phyloP scores from a whole-genome alignment of 2,329 filamentous ascomycete genomes.

The Colletotrichum filicis region DNA sequence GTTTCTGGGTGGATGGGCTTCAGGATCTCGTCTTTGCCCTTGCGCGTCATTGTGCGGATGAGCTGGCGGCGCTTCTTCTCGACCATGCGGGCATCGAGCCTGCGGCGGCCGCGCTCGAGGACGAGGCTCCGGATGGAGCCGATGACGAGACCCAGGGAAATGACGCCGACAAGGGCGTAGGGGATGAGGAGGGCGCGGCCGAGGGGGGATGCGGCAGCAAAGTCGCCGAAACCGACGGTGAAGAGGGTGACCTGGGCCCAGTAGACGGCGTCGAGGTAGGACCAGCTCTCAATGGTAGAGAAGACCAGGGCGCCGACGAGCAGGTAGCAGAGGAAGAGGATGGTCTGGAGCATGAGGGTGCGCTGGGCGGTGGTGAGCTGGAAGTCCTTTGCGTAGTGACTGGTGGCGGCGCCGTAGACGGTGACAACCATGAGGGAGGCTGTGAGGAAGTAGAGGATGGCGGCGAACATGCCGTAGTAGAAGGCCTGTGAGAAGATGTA shows the following conservation, averaged over 20 bases:
- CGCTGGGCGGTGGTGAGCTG: conserved; percentile 82
- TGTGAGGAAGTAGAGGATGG: conserved; percentile 81
- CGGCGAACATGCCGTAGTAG: conserved; percentile 86
- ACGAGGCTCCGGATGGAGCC: conserved; percentile 78
- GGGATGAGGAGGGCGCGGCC: conserved; percentile 82
- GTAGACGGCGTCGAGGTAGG: conserved; percentile 81
- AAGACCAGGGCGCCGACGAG: conserved; percentile 83
- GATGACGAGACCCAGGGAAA: conserved; percentile 86
- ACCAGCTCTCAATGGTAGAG: conserved; percentile 76
- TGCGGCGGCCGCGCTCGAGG: conserved; percentile 65
- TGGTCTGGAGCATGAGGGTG: conserved; percentile 91
- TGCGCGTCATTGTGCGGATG: conserved; percentile 56
- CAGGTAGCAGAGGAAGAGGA: conserved; percentile 84
- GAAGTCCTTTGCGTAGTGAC: conserved; percentile 83
- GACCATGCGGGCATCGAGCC: conserved; percentile 66
- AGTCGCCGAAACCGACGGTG: conserved; percentile 73
- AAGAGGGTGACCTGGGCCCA: conserved; percentile 81
- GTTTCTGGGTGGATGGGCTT: conserved; percentile 53
- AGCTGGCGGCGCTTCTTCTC: conserved; percentile 66
- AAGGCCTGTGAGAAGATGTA: conserved; percentile 84
- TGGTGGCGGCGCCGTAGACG: conserved; percentile 76
- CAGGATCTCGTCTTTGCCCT: conserved; percentile 59
- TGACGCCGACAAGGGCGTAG: conserved; percentile 84
- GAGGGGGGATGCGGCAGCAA: conserved; percentile 58
- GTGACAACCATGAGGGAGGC: conserved; percentile 82